A percentile compares a stretch with the other conserved stretches of the same genome.
phyloP scores from a whole-genome alignment of 2,329 filamentous ascomycete species.

The Fusarium piperis region DNA sequence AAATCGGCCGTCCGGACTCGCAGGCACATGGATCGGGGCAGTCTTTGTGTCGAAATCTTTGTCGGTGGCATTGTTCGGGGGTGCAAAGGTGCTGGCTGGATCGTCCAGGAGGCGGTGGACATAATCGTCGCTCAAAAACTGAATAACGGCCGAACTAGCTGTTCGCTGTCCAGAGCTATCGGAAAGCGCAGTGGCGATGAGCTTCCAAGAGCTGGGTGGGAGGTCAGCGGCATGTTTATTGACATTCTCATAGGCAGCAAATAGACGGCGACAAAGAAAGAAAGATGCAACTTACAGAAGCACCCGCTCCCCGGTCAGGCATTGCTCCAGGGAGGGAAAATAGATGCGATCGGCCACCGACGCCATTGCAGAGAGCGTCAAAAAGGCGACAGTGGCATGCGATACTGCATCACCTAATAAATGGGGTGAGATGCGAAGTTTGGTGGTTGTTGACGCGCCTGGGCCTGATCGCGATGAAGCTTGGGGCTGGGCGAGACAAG shows the following conservation, averaged over 20 bases:
- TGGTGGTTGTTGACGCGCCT: slow-evolving; percentile 48
- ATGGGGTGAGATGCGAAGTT: slow-evolving; percentile 41
- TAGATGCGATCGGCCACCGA: slow-evolving; percentile 75
- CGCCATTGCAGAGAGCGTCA: slow-evolving; percentile 73
- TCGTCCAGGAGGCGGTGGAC: slow-evolving; percentile 74
- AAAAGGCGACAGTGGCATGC: slow-evolving; percentile 51
- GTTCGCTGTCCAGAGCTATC: slow-evolving; percentile 67
- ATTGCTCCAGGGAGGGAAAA: slow-evolving; percentile 86
- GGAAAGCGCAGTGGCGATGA: slow-evolving; percentile 64
- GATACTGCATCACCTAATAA: slow-evolving; percentile 50
- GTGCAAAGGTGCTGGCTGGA: slow-evolving; percentile 74
- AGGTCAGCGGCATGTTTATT: slow-evolving; percentile 38
- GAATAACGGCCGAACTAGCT: slow-evolving; percentile 64
- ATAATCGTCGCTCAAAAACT: slow-evolving; percentile 77
- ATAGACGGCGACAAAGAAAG: slow-evolving; percentile 14
- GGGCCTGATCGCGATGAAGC: slow-evolving; percentile 45
- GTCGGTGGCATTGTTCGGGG: slow-evolving; percentile 70
- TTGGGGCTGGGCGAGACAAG: slow-evolving; percentile 30
- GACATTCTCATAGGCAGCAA: slow-evolving; percentile 15
- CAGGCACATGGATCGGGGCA: slow-evolving; percentile 84
- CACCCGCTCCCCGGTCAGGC: slow-evolving; percentile 81
- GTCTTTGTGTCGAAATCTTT: slow-evolving; percentile 84
- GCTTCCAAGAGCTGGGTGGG: slow-evolving; percentile 67
- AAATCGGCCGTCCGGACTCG: slow-evolving; percentile 71
- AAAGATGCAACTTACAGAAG: slow-evolving; percentile 72